Percentiles rank a stretch among this genome's conserved stretches.
phyloP scores from a whole-genome alignment of 345 rosid species.

The Erodium maritimum region DNA sequence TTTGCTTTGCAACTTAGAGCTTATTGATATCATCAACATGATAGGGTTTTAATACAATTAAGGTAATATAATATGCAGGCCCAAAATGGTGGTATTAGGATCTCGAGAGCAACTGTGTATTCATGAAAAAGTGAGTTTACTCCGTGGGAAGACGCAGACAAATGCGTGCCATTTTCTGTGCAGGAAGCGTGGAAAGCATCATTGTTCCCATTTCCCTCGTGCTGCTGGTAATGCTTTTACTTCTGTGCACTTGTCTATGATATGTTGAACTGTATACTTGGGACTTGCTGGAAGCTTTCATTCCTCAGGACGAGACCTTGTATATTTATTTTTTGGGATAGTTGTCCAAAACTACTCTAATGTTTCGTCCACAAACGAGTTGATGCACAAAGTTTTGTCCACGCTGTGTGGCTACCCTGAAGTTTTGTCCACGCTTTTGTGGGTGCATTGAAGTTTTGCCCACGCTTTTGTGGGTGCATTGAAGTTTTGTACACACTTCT shows the following conservation, averaged over 20 bases:
- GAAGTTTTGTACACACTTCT: no score
- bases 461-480: no score
- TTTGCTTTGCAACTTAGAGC: not conserved
- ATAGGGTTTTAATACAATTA: slow-evolving; percentile 6
- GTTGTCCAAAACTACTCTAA: no score
- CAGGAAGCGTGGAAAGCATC: slow-evolving; percentile 45
- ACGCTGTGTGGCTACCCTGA: no score
- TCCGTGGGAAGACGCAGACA: slow-evolving; percentile 77
- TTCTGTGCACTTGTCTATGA: not conserved
- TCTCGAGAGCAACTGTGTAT: slow-evolving; percentile 91
- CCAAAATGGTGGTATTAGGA: slow-evolving; percentile 84
- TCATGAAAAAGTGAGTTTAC: slow-evolving; percentile 70
- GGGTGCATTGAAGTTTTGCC: no score
- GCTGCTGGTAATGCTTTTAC: slow-evolving; percentile 27
- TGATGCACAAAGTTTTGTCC: no score
- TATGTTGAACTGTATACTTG: not conserved
- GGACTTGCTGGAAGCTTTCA: no score
- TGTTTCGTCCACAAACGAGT: no score
- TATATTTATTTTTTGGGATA: no score
- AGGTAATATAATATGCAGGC: slow-evolving; percentile 38
- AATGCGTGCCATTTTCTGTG: slow-evolving; percentile 67
- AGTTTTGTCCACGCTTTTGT: no score
- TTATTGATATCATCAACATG: no score
- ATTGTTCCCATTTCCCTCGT: slow-evolving; percentile 44
- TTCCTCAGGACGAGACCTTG: not conserved